Conservation (phyloP, 83 land plant genomes). For the Picea engelmannii region DNA sequence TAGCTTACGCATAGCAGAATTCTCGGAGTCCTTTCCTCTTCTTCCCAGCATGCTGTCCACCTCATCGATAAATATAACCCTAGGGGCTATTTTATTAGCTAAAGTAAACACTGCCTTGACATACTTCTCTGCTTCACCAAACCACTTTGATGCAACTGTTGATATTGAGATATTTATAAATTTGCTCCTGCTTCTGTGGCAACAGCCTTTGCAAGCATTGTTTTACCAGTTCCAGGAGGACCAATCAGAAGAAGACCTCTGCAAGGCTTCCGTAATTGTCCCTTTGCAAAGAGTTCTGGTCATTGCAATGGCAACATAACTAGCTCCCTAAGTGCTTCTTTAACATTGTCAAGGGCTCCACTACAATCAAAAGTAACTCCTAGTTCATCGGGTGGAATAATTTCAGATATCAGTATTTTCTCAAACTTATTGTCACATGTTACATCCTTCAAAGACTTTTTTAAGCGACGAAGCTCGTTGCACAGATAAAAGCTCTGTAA, state of each 20-base stretch:
- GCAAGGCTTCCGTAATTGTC: conserved; percentile 72
- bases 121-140: conserved; percentile 69
- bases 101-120: conserved; percentile 60
- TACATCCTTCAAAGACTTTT: conserved; percentile 2
- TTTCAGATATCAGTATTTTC: conserved; percentile 17
- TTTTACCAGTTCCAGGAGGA: conserved; percentile 63
- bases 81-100: conserved; percentile 60
- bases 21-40: conserved; percentile 92
- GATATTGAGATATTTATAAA: conserved; percentile 64
- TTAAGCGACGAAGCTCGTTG: too few relatives aligned
- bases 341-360: conserved; percentile 51
- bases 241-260: conserved; percentile 56
- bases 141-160: conserved; percentile 63
- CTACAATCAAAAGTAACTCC: conserved; percentile 42
- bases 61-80: conserved; percentile 63
- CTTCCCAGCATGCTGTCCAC: conserved; percentile 98
- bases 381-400: conserved; percentile 25
- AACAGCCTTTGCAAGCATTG: conserved; percentile 66
- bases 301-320: conserved; percentile 63
- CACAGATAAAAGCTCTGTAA: too few relatives aligned
- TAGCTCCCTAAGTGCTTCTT: conserved; percentile 49
- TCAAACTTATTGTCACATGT: conserved; percentile 13
- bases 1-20: conserved; percentile 99
- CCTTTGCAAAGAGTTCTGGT: conserved; percentile 50
- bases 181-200: conserved; percentile 65